Evolutionary conservation across 2,329 filamentous ascomycete species (phyloP).

Genomic region (Knufia fluminis): DNA sequence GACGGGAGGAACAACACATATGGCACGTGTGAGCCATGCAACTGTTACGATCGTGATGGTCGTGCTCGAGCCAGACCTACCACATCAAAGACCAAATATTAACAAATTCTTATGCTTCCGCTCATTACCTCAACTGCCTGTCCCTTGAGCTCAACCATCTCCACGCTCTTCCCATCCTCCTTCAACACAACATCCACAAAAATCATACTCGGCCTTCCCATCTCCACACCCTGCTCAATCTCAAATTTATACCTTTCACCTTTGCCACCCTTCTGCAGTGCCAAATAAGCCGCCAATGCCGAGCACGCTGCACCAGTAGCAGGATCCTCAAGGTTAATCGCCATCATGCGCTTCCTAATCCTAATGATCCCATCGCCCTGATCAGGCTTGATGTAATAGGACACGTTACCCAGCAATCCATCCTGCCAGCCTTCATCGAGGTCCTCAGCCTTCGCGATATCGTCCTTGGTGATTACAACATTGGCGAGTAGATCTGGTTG

Average conservation of each 20-base stretch:
- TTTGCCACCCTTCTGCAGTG: slow-evolving; percentile 13
- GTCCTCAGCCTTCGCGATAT: slow-evolving; percentile 15
- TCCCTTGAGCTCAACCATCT: slow-evolving; percentile 29
- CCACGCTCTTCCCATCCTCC: slow-evolving; percentile 21
- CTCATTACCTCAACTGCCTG: slow-evolving; percentile 30
- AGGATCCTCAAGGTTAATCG: slow-evolving; percentile 42
- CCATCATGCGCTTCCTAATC: slow-evolving; percentile 16
- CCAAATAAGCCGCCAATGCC: slow-evolving; percentile 44
- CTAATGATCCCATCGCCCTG: not conserved
- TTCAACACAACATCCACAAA: slow-evolving; percentile 25
- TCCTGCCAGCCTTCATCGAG: slow-evolving; percentile 29
- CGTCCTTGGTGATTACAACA: slow-evolving; percentile 23
- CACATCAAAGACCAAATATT: no score
- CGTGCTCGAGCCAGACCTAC: no score
- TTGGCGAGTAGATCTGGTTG: slow-evolving; percentile 47
- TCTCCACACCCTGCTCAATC: slow-evolving; percentile 59
- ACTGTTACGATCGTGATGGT: no score
- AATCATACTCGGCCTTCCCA: slow-evolving; percentile 44
- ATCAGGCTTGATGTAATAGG: slow-evolving; percentile 20
- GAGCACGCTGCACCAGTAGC: slow-evolving; percentile 56
- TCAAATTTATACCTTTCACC: slow-evolving; percentile 34
- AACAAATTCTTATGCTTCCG: no score
- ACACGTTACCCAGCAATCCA: slow-evolving; percentile 25
- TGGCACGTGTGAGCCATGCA: no score
- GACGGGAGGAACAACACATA: no score